Percentiles rank a stretch among this genome's conserved stretches.
These are phyloP conservation scores for Fusarium dimerum DNA, from an alignment of 2,329 filamentous ascomycete genomes.

Conservation along the genomic window DNA sequence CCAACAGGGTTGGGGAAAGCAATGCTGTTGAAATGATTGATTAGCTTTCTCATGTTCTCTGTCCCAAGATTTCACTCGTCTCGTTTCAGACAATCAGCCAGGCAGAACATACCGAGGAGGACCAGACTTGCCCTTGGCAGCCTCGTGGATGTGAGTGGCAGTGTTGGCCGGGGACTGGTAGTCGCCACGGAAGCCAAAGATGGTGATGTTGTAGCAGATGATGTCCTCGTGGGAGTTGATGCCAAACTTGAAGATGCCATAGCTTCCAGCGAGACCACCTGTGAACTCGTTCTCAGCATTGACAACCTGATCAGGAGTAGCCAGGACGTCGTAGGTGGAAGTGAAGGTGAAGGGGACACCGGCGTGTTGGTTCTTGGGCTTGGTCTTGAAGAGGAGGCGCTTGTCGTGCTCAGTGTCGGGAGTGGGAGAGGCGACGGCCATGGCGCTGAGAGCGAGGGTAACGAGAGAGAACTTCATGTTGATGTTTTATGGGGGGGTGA, in stretches of 20 bases:
- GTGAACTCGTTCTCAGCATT: slow-evolving; percentile 39
- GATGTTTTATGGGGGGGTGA: not conserved
- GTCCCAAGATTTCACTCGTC: no score
- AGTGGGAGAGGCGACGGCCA: slow-evolving; percentile 24
- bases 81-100: no score
- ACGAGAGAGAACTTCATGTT: slow-evolving; percentile 29
- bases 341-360: slow-evolving; percentile 43
- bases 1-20: slow-evolving; percentile 51
- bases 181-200: slow-evolving; percentile 49
- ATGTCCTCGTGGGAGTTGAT: slow-evolving; percentile 48
- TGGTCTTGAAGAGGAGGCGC: slow-evolving; percentile 15
- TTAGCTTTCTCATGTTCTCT: slow-evolving; percentile 1
- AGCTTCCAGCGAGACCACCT: slow-evolving; percentile 44
- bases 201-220: slow-evolving; percentile 53
- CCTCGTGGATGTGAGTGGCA: slow-evolving; percentile 58
- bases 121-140: slow-evolving; percentile 43
- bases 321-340: slow-evolving; percentile 48
- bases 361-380: slow-evolving; percentile 11
- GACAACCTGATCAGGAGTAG: slow-evolving; percentile 52
- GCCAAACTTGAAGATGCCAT: slow-evolving; percentile 53
- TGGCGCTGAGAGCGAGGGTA: slow-evolving; percentile 21
- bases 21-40: slow-evolving; percentile 30
- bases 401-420: slow-evolving; percentile 21
- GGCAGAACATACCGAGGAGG: slow-evolving; percentile 44
- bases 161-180: slow-evolving; percentile 52